Conservation (phyloP, 148 eudicot species). For the Heliosperma pusillum region DNA sequence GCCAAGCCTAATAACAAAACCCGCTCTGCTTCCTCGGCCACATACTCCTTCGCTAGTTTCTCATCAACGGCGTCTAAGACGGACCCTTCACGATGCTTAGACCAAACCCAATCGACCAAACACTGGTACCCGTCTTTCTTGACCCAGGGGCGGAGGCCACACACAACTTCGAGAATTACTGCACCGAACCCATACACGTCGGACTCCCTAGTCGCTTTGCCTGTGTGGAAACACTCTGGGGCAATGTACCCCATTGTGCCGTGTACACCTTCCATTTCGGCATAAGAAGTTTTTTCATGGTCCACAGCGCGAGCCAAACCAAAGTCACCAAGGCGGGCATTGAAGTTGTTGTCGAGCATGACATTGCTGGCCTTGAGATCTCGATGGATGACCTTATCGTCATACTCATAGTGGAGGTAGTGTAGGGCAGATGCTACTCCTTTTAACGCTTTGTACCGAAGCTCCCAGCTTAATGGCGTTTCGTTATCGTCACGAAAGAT, state of each 20-base stretch:
- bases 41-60: constrained; percentile 43
- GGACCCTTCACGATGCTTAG: constrained; percentile 52
- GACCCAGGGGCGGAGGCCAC: constrained; percentile 58
- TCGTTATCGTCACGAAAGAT: constrained; percentile 31
- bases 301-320: constrained; percentile 84
- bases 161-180: constrained; percentile 57
- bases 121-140: constrained; percentile 42
- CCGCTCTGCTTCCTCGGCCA: constrained; percentile 51
- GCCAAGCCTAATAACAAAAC: constrained; percentile 65
- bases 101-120: constrained; percentile 84
- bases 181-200: constrained; percentile 81
- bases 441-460: constrained; percentile 42
- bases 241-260: constrained; percentile 91
- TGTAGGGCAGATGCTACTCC: constrained; percentile 54
- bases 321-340: constrained; percentile 83
- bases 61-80: constrained; percentile 53
- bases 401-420: constrained; percentile 68
- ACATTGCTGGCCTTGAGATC: constrained; percentile 88
- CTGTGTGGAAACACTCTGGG: constrained; percentile 81
- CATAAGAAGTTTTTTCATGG: constrained; percentile 56
- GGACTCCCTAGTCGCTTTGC: constrained; percentile 65
- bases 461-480: constrained; percentile 37
- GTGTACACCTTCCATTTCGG: constrained; percentile 61
- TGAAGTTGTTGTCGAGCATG: constrained; percentile 71
- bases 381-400: constrained; percentile 73